Base-by-base conservation (phyloP, 345 rosid species). In the Hibiscus tridactylites region DNA sequence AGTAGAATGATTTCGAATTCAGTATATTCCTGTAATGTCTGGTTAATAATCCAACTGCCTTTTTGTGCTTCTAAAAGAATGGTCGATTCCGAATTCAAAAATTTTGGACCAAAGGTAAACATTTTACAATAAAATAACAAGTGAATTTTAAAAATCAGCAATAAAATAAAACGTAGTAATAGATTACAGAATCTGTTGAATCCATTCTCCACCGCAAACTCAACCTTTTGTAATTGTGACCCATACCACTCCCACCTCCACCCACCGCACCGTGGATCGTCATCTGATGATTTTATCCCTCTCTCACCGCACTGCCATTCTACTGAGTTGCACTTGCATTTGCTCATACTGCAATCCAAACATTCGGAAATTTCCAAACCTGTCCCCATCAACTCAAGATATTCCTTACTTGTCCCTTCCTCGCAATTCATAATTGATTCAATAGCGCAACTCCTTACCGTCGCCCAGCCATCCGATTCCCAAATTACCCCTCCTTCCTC, bases 391-490 rank as follows among this genome's bases (percentile, higher is more conserved):
- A 9, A 63, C 37, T 76, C 65, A 1, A 16, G 16, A 75, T 65
- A 42, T 79, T 77, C 89, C 70, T 21, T n/a, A 68, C 66, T 52
- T 33, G n/a, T 61, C 57, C 63, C 58, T 57, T 58, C 70, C 63
- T 61, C 83, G 71, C 57, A 9, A 37, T 26, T 39, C 62, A 63
- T 54, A 8, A 15, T 50, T 19, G 53, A 13, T 63, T 73, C 77
- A 15, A 9, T 28, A 62, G 24, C 62, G 54, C 64, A 1, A 66
- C 61, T 31, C 78, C 90, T 78, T 35, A 83, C 89, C 42, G 61
- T 80, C 72, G 44, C 37, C 94, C 94, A 89, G 47, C 83, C 91
- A 6, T 85, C 82, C 0, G 94, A 78, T 77, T 82, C 91, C 95
- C 95, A 85, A 73, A 24, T 71, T 72, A 80, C 78, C 77, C 84